Evolutionary conservation across 768 basidiomycete species (phyloP).

Genomic region (Pisolithus microcarpus): DNA sequence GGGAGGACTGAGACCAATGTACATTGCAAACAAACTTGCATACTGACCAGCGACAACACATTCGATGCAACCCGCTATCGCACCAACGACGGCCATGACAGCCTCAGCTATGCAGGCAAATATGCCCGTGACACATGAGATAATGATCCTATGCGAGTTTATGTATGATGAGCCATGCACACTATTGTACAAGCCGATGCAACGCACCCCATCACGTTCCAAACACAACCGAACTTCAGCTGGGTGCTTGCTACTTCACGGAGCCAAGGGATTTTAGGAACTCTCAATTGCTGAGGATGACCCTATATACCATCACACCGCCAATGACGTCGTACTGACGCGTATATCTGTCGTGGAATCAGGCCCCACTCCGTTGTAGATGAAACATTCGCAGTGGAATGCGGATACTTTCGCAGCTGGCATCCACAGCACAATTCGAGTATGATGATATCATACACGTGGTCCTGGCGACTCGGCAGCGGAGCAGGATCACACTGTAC

Average conservation of each 20-base stretch:
- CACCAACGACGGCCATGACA: conserved; percentile 32
- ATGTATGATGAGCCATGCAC: too few relatives aligned
- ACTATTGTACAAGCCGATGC: too few relatives aligned
- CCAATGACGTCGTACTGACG: too few relatives aligned
- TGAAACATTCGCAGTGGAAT: too few relatives aligned
- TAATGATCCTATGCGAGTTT: background rate
- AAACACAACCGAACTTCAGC: background rate
- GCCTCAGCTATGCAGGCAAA: conserved; percentile 39
- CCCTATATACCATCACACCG: too few relatives aligned
- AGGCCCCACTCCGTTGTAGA: background rate
- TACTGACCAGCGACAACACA: conserved; percentile 40
- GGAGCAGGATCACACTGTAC: background rate
- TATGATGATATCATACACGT: background rate
- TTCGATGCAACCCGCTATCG: conserved; percentile 39
- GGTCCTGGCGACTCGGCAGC: too few relatives aligned
- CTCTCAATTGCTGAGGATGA: too few relatives aligned
- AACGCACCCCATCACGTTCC: background rate
- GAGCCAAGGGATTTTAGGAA: too few relatives aligned
- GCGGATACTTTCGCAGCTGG: too few relatives aligned
- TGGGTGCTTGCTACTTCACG: too few relatives aligned
- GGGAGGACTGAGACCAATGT: background rate
- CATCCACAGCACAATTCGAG: too few relatives aligned
- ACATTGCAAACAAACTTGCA: background rate
- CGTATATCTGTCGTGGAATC: background rate
- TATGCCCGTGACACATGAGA: conserved; percentile 22